Conservation (phyloP, 148 eudicot species). For the Rhododendron griersonianum region DNA sequence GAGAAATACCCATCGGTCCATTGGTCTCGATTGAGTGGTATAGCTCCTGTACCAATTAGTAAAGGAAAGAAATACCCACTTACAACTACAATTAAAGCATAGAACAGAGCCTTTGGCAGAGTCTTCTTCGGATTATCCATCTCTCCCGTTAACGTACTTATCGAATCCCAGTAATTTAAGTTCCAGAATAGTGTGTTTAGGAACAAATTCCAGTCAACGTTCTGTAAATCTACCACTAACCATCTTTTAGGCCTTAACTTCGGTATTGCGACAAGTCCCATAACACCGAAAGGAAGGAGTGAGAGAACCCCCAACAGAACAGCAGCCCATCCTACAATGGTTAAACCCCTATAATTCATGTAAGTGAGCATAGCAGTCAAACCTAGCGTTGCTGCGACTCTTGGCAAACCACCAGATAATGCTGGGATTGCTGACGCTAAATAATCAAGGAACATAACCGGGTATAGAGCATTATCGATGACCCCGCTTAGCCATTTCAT, state of each 20-base stretch:
- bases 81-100: slow-evolving; percentile 6
- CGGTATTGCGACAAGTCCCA: slow-evolving; percentile 10
- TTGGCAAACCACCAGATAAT: not conserved
- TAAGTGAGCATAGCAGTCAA: slow-evolving; percentile 5
- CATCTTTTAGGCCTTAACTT: slow-evolving; percentile 9
- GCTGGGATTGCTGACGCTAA: not conserved
- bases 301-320: slow-evolving; percentile 10
- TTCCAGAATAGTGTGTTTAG: slow-evolving; percentile 11
- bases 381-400: not conserved
- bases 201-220: slow-evolving; percentile 10
- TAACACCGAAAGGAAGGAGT: not conserved
- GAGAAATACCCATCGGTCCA: slow-evolving; percentile 12
- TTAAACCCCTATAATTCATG: slow-evolving; percentile 14
- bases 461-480: slow-evolving; percentile 9
- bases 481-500: slow-evolving; percentile 21
- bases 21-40: not conserved
- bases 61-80: slow-evolving; percentile 2
- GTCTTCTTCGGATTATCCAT: slow-evolving; percentile 5
- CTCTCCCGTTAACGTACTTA: slow-evolving; percentile 11
- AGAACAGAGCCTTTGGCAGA: slow-evolving; percentile 5
- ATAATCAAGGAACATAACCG: slow-evolving; percentile 2
- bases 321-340: slow-evolving; percentile 13
- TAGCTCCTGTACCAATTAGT: slow-evolving; percentile 5
- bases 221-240: slow-evolving; percentile 6
- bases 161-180: slow-evolving; percentile 6